Base-by-base conservation (phyloP, 2,329 filamentous ascomycete species). In the Zasmidium cellare region DNA sequence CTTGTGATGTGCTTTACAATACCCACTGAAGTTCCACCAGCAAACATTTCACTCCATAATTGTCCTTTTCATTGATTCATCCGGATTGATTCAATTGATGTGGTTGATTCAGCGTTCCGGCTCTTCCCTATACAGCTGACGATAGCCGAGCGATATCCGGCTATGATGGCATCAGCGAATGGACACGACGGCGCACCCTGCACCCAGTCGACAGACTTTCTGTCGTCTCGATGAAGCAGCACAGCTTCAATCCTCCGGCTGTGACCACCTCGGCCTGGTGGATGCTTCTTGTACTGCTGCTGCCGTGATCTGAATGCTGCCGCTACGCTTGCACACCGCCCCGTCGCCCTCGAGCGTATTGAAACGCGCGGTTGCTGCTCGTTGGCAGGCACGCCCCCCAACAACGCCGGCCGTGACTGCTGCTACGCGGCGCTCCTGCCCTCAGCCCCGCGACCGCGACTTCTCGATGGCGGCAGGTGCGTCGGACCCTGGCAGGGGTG, bases 401-500 rank as follows among this genome's bases (percentile, higher is more conserved):
- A 50, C 44, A 45, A 58, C 52, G 38, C 53, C 46, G 38, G 23
- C 51, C 56, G 53, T 60, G 56, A 47, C 48, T 50, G 51, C 53
- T 25, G 20, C 41, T 55, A 57, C 55, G 58, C 51, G 18, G 23
- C 41, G 51, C 46, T 20, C 7, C 28, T 35, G 45, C 49, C 6
- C 25, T 6, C 25, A 28, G 46, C 54, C 50, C n/a, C n/a, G n/a
- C n/a, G n/a, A n/a, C n/a, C 57, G 53, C 49, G 52, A 56, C 24
- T 58, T 59, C 53, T 57, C 55, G 54, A 51, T 53, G 45, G 57
- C 56, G 38, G 55, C 53, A 44, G 59, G 55, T 45, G 53, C 38
- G 41, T 48, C 47, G 46, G 63, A 60, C 61, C 59, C 63, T 61
- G 59, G 51, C 56, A 48, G 35, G 25, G 31, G 19, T 41, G 52